Percentiles rank a stretch among this genome's conserved stretches.
Conservation (phyloP, 2,329 filamentous ascomycete genomes). For the Aspergillus sergii region DNA sequence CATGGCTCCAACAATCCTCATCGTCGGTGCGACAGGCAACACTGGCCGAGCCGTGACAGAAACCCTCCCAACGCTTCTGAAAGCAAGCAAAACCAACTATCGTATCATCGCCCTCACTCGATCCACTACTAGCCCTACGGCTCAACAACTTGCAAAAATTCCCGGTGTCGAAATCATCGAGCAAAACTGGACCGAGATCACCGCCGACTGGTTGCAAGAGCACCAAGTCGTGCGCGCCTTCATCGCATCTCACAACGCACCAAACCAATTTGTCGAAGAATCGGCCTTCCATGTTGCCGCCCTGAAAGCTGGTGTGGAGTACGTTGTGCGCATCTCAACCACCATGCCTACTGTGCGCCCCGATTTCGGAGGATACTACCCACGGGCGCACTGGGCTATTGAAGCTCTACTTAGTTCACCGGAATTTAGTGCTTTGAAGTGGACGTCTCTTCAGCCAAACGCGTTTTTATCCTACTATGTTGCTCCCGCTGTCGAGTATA, state of each 20-base stretch:
- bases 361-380: slow-evolving; percentile 38
- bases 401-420: slow-evolving; percentile 40
- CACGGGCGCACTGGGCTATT: slow-evolving; percentile 46
- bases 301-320: slow-evolving; percentile 42
- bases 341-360: slow-evolving; percentile 41
- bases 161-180: slow-evolving; percentile 40
- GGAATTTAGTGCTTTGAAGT: slow-evolving; percentile 39
- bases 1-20: slow-evolving; percentile 40
- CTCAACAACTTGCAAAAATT: slow-evolving; percentile 32
- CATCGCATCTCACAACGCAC: slow-evolving; percentile 43
- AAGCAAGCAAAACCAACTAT: slow-evolving; percentile 17
- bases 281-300: slow-evolving; percentile 39
- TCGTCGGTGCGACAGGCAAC: slow-evolving; percentile 45
- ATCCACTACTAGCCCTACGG: slow-evolving; percentile 23
- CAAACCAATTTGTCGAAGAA: slow-evolving; percentile 46
- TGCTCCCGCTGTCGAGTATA: slow-evolving; percentile 25
- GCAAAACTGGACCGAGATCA: slow-evolving; percentile 42
- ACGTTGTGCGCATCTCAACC: slow-evolving; percentile 49
- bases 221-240: slow-evolving; percentile 41
- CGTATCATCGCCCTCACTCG: slow-evolving; percentile 38
- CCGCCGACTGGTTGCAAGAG: slow-evolving; percentile 43
- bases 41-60: slow-evolving; percentile 34
- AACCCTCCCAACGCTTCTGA: slow-evolving; percentile 28
- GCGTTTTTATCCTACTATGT: slow-evolving; percentile 31
- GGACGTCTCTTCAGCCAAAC: slow-evolving; percentile 48